Percentiles rank a stretch among this genome's conserved stretches.
Conservation (phyloP, 2,329 filamentous ascomycete genomes). For the Pestalotiopsis sp. region DNA sequence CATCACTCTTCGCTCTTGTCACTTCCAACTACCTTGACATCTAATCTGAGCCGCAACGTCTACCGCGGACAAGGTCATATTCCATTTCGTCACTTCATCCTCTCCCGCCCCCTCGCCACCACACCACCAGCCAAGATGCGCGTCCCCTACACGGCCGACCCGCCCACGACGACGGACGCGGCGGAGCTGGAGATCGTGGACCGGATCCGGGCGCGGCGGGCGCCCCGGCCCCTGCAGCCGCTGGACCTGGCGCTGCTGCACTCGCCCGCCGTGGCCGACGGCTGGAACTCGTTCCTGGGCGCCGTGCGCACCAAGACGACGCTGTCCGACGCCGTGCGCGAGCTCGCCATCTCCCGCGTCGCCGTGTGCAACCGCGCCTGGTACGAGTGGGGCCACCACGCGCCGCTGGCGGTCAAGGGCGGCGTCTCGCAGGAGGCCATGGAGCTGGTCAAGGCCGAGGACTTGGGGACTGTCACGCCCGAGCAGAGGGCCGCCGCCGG, state of each 20-base stretch:
- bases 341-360: slow-evolving; percentile 80
- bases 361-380: slow-evolving; percentile 79
- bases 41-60: neutral
- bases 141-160: slow-evolving; percentile 64
- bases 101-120: slow-evolving; percentile 5
- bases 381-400: slow-evolving; percentile 85
- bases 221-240: slow-evolving; percentile 70
- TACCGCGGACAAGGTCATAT: neutral
- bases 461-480: slow-evolving; percentile 26
- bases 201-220: slow-evolving; percentile 67
- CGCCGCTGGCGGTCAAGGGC: slow-evolving; percentile 63
- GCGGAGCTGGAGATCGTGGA: slow-evolving; percentile 60
- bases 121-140: slow-evolving; percentile 54
- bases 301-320: slow-evolving; percentile 59
- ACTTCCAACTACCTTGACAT: neutral
- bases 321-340: slow-evolving; percentile 61
- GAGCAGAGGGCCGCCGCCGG: slow-evolving; percentile 27
- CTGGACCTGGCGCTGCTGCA: slow-evolving; percentile 80
- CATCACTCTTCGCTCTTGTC: neutral
- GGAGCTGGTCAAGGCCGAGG: slow-evolving; percentile 39
- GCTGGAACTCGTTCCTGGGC: slow-evolving; percentile 73
- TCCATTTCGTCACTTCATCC: neutral
- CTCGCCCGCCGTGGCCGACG: slow-evolving; percentile 73
- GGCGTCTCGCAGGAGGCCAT: slow-evolving; percentile 58
- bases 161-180: slow-evolving; percentile 44